These are phyloP conservation scores for Setomelanomma holmii DNA, from an alignment of 2,329 filamentous ascomycete species.

Conservation along the genomic window DNA sequence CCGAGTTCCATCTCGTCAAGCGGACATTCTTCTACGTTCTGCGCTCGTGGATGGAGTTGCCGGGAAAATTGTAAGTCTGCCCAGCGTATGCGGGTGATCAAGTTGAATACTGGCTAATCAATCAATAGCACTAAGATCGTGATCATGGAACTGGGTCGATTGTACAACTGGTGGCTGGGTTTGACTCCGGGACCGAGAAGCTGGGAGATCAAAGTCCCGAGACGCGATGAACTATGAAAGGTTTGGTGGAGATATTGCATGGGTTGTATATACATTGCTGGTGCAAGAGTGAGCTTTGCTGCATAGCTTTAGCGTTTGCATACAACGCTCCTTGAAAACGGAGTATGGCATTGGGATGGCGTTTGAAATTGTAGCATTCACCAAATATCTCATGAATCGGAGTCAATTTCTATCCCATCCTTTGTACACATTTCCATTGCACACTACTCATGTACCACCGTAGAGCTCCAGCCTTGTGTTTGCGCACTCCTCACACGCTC, in stretches of 20 bases:
- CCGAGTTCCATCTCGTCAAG: conserved; percentile 70
- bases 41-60: conserved; percentile 72
- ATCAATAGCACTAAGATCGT: conserved; percentile 58
- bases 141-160: conserved; percentile 60
- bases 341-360: neutral
- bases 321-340: neutral
- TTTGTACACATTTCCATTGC: too few relatives aligned
- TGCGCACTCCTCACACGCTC: too few relatives aligned
- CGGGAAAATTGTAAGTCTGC: conserved; percentile 72
- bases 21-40: conserved; percentile 71
- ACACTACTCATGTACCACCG: too few relatives aligned
- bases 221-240: conserved; percentile 35
- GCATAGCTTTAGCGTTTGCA: conserved; percentile 21
- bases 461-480: too few relatives aligned
- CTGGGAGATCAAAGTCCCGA: conserved; percentile 59
- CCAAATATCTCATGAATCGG: too few relatives aligned
- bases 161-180: conserved; percentile 71
- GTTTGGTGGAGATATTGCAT: too few relatives aligned
- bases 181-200: conserved; percentile 62
- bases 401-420: too few relatives aligned
- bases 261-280: neutral
- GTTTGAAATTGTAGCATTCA: conserved; percentile 1
- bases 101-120: conserved; percentile 11
- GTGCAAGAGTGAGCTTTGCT: neutral
- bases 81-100: neutral